Evolutionary conservation across 2,329 filamentous ascomycete species (phyloP).

Genomic region (Ceratocystis diversiconidia): DNA sequence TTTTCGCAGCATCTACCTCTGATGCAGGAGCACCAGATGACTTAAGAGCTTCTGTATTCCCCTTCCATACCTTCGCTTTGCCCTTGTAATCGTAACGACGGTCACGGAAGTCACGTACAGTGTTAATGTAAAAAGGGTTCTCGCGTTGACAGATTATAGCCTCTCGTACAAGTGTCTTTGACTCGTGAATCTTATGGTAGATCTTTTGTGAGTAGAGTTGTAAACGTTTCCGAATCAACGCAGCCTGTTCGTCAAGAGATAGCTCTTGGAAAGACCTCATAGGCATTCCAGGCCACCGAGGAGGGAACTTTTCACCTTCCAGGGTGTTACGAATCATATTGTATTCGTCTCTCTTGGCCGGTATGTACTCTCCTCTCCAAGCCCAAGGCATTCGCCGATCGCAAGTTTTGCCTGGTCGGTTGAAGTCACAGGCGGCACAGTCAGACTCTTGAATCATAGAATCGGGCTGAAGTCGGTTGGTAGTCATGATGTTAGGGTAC

Average conservation of each 20-base stretch:
- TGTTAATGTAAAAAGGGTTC: conserved; percentile 97
- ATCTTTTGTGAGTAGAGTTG: conserved; percentile 96
- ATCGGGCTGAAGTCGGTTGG: conserved; percentile 89
- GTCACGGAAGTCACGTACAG: conserved; percentile 89
- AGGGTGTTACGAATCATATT: conserved; percentile 94
- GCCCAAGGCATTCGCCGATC: conserved; percentile 91
- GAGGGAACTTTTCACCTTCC: conserved; percentile 85
- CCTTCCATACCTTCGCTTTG: conserved; percentile 96
- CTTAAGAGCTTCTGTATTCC: conserved; percentile 79
- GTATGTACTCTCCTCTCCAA: conserved; percentile 94
- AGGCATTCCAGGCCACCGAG: conserved; percentile 56
- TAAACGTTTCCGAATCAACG: conserved; percentile 68
- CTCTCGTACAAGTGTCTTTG: conserved; percentile 80
- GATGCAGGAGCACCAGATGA: conserved; percentile 57
- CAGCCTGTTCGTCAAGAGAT: conserved; percentile 65
- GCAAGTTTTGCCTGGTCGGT: conserved; percentile 90
- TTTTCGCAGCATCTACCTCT: conserved; percentile 89
- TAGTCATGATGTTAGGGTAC: conserved; percentile 99
- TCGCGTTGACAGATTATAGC: conserved; percentile 97
- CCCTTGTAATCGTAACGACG: conserved; percentile 97
- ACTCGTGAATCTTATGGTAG: conserved; percentile 97
- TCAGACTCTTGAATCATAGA: conserved; percentile 98
- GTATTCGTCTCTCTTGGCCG: conserved; percentile 93
- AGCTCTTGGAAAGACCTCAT: conserved; percentile 68
- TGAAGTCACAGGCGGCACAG: conserved; percentile 96